phyloP scores from a whole-genome alignment of 1,139 yeast genomes.

The Candida labiduridarum region DNA sequence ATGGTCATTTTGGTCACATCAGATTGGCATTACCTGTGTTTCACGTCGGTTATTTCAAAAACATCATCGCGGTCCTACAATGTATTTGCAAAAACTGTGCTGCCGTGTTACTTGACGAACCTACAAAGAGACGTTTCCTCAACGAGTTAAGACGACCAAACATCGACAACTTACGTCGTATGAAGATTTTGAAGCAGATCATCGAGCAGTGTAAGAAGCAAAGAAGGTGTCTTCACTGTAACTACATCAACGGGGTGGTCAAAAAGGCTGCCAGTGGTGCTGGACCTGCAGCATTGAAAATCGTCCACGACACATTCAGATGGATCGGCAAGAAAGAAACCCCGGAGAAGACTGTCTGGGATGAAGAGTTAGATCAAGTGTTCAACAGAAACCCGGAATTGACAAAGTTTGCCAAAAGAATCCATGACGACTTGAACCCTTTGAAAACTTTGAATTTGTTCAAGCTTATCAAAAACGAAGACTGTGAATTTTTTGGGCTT shows the following conservation, averaged over 20 bases:
- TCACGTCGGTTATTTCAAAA: constrained; percentile 96
- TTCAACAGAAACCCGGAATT: constrained; percentile 78
- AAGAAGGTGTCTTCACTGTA: constrained; percentile 85
- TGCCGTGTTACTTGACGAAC: constrained; percentile 72
- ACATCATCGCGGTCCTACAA: constrained; percentile 85
- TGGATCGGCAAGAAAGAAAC: constrained; percentile 92
- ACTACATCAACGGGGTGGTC: constrained; percentile 92
- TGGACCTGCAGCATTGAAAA: constrained; percentile 89
- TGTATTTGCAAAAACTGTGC: constrained; percentile 93
- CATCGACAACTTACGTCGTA: constrained; percentile 86
- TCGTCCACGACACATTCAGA: constrained; percentile 93
- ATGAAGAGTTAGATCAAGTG: constrained; percentile 77
- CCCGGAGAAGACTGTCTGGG: constrained; percentile 85
- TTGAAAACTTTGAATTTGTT: constrained; percentile 84
- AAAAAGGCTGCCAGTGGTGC: constrained; percentile 94
- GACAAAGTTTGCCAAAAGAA: constrained; percentile 83
- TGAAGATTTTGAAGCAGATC: constrained; percentile 81
- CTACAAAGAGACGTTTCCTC: constrained; percentile 66
- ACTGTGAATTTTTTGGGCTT: constrained; percentile 90
- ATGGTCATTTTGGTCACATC: constrained; percentile 97
- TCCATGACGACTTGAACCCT: constrained; percentile 94
- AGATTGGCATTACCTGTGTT: constrained; percentile 93
- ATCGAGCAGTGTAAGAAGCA: constrained; percentile 95
- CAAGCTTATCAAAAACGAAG: constrained; percentile 81
- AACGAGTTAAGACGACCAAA: constrained; percentile 83